Base-by-base conservation (phyloP, 1,139 yeast genomes). In the Saccharomyces uvarum region DNA sequence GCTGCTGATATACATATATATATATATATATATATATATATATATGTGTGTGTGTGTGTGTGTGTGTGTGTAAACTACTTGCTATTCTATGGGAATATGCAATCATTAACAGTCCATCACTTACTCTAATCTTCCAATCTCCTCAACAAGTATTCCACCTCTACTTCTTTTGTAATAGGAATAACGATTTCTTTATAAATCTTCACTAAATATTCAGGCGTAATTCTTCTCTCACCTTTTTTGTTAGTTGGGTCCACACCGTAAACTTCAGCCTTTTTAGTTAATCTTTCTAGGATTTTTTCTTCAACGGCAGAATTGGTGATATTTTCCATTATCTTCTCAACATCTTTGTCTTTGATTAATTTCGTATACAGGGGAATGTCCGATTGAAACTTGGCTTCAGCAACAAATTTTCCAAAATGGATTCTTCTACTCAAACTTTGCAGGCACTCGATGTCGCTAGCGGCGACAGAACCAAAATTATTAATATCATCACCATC, bases 381-480 rank as follows among this genome's bases (percentile, higher is more conserved):
- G 61, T 91, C 95, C 29, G 77, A 73, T 64, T 78, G 85, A 70
- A 82, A 93, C 72, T 93, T 93, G 47, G 96, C 86, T 69, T 93
- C 99, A 4, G 99, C 99, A 4, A 93, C 99, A 75, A 93, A 93
- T 71, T 87, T 88, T 52, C 98, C 99, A 72, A 93, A 93, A 73
- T 93, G 99, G 61, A 93, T 89, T 68, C 99, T 80, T 65, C 99
- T 79, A n/a, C 96, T 87, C 51, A 93, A 74, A 4, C 96, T 84
- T 70, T 91, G 97, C 60, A 93, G 77, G 62, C 88, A 82, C 61
- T 87, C 96, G 57, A 93, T 86, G 68, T 93, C 99, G 61, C 89
- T 77, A 44, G 83, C 75, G 1, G 96, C 86, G 47, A 95, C 89
- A 27, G 95, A 86, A 0, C 99, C 99, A 58, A 83, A 77, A 70